Percentiles rank a stretch among this genome's conserved stretches.
These are phyloP conservation scores for Pachysandra terminalis DNA, from an alignment of 164 flowering plant genomes.

Conservation along the genomic window DNA sequence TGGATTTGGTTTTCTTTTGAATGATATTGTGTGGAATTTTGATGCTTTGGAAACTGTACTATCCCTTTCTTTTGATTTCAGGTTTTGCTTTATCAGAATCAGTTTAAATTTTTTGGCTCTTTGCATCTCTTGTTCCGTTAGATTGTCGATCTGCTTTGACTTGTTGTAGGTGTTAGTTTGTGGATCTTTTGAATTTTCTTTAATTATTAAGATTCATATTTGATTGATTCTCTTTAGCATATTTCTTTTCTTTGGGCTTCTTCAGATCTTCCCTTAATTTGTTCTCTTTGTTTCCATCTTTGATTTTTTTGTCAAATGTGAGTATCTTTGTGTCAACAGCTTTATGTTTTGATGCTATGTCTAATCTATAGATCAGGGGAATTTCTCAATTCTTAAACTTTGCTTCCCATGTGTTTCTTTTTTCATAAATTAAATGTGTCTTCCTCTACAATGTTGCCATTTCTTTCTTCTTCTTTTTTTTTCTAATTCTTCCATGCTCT, in stretches of 20 bases:
- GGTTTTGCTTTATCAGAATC: neutral
- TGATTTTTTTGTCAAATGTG: neutral
- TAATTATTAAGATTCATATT: too few relatives aligned
- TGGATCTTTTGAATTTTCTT: neutral
- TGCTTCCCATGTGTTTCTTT: neutral
- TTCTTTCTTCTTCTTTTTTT: too few relatives aligned
- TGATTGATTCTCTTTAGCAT: neutral
- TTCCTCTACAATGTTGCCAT: neutral
- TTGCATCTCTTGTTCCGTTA: neutral
- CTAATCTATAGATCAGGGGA: neutral
- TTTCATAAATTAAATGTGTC: too few relatives aligned
- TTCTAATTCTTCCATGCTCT: too few relatives aligned
- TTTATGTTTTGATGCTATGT: too few relatives aligned
- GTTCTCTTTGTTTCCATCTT: too few relatives aligned
- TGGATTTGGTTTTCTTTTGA: neutral
- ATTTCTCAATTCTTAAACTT: too few relatives aligned
- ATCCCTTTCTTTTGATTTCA: neutral
- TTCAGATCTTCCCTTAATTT: neutral
- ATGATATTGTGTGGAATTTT: neutral
- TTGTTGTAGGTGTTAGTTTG: neutral
- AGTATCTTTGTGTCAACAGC: neutral
- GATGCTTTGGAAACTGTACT: neutral
- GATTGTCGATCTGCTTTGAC: neutral
- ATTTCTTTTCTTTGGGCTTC: neutral
- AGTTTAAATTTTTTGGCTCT: neutral